Percentiles rank a stretch among this genome's conserved stretches.
These are phyloP conservation scores for Rhizoclosmatium sp. DNA, from an alignment of 192 early-diverging fungal genomes.

Conservation along the genomic window DNA sequence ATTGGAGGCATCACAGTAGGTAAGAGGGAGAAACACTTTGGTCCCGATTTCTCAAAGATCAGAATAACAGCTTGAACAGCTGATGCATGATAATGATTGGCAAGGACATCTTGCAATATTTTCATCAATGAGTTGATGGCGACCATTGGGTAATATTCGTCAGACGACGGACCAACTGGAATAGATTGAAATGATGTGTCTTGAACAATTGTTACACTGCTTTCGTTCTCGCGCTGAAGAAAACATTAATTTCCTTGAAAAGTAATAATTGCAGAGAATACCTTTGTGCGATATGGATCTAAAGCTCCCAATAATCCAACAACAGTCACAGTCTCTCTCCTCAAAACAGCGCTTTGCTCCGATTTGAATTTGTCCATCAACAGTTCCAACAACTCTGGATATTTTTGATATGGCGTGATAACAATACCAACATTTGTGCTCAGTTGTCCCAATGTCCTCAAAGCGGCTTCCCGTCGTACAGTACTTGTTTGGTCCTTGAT, in stretches of 20 bases:
- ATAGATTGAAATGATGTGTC: slow-evolving; percentile 27
- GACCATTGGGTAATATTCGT: slow-evolving; percentile 81
- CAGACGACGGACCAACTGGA: slow-evolving; percentile 66
- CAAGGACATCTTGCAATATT: slow-evolving; percentile 75
- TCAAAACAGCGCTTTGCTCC: slow-evolving; percentile 68
- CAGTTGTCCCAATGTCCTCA: slow-evolving; percentile 79
- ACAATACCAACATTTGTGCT: slow-evolving; percentile 80
- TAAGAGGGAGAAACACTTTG: slow-evolving; percentile 77
- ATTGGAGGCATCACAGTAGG: slow-evolving; percentile 67
- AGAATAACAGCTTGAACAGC: slow-evolving; percentile 81
- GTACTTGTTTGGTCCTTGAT: slow-evolving; percentile 77
- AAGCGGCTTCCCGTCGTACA: slow-evolving; percentile 77
- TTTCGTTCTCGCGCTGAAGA: slow-evolving; percentile 17
- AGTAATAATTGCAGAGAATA: not conserved
- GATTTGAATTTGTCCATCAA: slow-evolving; percentile 76
- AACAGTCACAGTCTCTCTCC: slow-evolving; percentile 77
- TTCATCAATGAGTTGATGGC: slow-evolving; percentile 82
- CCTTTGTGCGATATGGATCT: slow-evolving; percentile 72
- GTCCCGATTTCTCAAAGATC: slow-evolving; percentile 80
- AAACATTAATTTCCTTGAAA: slow-evolving; percentile 12
- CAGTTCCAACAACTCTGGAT: slow-evolving; percentile 76
- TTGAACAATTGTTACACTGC: not conserved
- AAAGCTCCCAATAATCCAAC: slow-evolving; percentile 86
- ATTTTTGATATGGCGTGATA: slow-evolving; percentile 81
- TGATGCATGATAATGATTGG: slow-evolving; percentile 70